Evolutionary conservation across 257 asterid species (phyloP).

Genomic region (Capsicum chinense): DNA sequence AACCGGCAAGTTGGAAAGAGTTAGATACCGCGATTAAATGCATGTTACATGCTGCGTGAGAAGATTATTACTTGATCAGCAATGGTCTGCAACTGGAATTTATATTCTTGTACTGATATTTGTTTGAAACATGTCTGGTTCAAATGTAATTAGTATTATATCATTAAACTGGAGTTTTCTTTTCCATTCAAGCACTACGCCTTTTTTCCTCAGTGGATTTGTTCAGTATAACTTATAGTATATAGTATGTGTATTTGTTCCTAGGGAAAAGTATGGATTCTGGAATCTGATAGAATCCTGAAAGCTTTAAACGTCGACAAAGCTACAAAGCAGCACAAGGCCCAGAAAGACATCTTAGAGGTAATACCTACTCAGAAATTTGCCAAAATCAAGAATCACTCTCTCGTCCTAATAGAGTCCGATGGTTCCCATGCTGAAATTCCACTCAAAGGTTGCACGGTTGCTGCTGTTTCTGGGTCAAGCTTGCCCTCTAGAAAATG

Average conservation of each 20-base stretch:
- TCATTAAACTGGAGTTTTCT: background rate
- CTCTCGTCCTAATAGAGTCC: slow-evolving; percentile 62
- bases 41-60: background rate
- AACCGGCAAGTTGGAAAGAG: background rate
- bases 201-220: background rate
- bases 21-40: background rate
- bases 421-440: slow-evolving; percentile 71
- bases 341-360: slow-evolving; percentile 69
- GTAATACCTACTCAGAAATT: slow-evolving; percentile 69
- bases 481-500: slow-evolving; percentile 75
- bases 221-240: slow-evolving; percentile 18
- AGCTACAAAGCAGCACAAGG: slow-evolving; percentile 58
- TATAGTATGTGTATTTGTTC: slow-evolving; percentile 19
- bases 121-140: background rate
- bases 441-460: slow-evolving; percentile 69
- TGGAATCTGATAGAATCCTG: slow-evolving; percentile 74
- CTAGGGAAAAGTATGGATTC: slow-evolving; percentile 81
- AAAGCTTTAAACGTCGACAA: slow-evolving; percentile 54
- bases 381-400: slow-evolving; percentile 62
- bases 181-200: background rate
- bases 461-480: slow-evolving; percentile 87
- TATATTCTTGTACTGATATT: background rate
- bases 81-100: background rate
- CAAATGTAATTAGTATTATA: slow-evolving; percentile 1
- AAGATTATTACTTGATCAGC: background rate